Evolutionary conservation across 208 protist species (phyloP).

Genomic region (Leishmania tarentolae): DNA sequence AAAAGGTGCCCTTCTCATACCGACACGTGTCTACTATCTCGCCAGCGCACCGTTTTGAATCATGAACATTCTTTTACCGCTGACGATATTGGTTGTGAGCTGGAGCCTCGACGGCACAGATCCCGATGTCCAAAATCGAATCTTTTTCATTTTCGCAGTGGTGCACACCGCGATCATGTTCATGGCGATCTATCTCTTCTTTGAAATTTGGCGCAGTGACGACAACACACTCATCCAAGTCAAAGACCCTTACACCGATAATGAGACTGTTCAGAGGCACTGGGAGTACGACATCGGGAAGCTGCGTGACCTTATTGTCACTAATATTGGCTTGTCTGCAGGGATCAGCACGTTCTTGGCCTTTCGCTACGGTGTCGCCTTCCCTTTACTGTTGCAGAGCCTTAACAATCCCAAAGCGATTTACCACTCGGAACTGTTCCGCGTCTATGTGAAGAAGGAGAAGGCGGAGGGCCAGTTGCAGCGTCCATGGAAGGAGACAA

Average conservation of each 20-base stretch:
- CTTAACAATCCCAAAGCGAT: slow-evolving; percentile 74
- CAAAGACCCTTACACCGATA: slow-evolving; percentile 57
- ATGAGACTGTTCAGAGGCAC: slow-evolving; percentile 45
- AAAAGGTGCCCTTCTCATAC: not conserved
- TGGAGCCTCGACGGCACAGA: slow-evolving; percentile 88
- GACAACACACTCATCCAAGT: slow-evolving; percentile 50
- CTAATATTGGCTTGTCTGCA: slow-evolving; percentile 56
- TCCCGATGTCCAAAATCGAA: slow-evolving; percentile 53
- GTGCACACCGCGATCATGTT: slow-evolving; percentile 56
- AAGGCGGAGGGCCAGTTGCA: slow-evolving; percentile 52
- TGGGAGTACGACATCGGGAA: slow-evolving; percentile 76
- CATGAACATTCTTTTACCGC: slow-evolving; percentile 77
- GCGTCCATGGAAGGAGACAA: slow-evolving; percentile 75
- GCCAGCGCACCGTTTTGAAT: not conserved
- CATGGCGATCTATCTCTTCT: slow-evolving; percentile 50
- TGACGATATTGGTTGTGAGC: slow-evolving; percentile 70
- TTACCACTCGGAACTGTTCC: slow-evolving; percentile 67
- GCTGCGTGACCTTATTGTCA: slow-evolving; percentile 71
- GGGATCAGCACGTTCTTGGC: slow-evolving; percentile 57
- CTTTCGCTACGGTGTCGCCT: slow-evolving; percentile 51
- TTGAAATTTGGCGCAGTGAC: slow-evolving; percentile 45
- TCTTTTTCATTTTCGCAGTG: slow-evolving; percentile 55
- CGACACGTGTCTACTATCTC: not conserved
- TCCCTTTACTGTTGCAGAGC: slow-evolving; percentile 87
- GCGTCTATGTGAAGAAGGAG: slow-evolving; percentile 58